These are phyloP conservation scores for Eimeria tenella DNA, from an alignment of 169 alveolate species.

Conservation along the genomic window DNA sequence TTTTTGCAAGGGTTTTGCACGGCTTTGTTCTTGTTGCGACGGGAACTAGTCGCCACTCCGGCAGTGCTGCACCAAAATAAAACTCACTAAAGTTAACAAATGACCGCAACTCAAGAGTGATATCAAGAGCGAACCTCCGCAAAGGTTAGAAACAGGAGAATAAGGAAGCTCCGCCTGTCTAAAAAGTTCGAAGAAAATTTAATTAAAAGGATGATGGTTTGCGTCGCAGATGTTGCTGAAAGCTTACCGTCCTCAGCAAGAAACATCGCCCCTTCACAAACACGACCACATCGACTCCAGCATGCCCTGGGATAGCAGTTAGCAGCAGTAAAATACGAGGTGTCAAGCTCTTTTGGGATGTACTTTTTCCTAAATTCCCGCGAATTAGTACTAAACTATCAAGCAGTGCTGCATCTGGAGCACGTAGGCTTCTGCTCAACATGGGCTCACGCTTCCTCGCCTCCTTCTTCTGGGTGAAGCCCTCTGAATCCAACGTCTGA, in stretches of 20 bases:
- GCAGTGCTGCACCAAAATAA: slow-evolving; percentile 48
- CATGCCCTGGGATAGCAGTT: slow-evolving; percentile 34
- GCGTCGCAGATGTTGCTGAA: not conserved
- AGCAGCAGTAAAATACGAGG: not conserved
- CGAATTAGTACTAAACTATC: too few species aligned
- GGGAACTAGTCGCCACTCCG: slow-evolving; percentile 71
- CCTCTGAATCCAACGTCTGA: slow-evolving; percentile 62
- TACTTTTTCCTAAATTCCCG: too few species aligned
- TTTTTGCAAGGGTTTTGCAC: slow-evolving; percentile 63
- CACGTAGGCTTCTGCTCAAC: not conserved
- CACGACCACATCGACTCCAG: slow-evolving; percentile 72
- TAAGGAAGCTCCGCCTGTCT: too few species aligned
- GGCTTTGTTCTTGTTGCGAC: slow-evolving; percentile 71
- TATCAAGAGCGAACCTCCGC: not conserved
- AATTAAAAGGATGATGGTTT: too few species aligned
- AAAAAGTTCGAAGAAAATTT: too few species aligned
- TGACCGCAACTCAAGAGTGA: not conserved
- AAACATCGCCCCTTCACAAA: slow-evolving; percentile 66
- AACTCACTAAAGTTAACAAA: not conserved
- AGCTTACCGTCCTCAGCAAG: slow-evolving; percentile 67
- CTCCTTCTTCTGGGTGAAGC: slow-evolving; percentile 69
- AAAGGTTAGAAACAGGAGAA: not conserved
- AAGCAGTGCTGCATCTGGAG: too few species aligned
- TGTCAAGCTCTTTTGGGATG: too few species aligned
- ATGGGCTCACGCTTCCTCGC: slow-evolving; percentile 58